Evolutionary conservation across 2,329 filamentous ascomycete genomes (phyloP).

Genomic region (Sclerotinia borealis): DNA sequence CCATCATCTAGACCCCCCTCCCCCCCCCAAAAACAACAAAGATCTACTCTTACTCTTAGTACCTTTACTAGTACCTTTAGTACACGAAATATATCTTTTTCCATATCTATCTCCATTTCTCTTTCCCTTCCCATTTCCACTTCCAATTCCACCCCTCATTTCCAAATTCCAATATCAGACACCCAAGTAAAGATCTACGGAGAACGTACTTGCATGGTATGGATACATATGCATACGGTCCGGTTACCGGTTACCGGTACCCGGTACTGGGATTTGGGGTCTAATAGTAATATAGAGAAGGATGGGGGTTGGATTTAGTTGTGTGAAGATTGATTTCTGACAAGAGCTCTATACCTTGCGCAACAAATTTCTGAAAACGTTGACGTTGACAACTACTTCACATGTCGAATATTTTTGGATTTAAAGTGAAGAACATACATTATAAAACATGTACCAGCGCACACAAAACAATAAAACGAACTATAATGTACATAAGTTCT

Average conservation of each 20-base stretch:
- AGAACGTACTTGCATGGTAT: no score
- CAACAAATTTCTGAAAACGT: background rate
- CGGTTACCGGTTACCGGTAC: no score
- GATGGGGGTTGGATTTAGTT: background rate
- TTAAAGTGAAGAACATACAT: background rate
- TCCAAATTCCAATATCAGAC: no score
- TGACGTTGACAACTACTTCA: background rate
- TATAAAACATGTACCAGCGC: background rate
- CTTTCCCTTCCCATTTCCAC: no score
- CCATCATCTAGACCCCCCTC: no score
- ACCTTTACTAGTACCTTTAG: no score
- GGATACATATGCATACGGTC: background rate
- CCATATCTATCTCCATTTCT: no score
- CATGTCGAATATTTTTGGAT: background rate
- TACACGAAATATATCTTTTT: no score
- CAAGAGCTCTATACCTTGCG: background rate
- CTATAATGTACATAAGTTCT: conserved; percentile 5
- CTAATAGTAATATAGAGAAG: background rate
- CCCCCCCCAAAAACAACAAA: no score
- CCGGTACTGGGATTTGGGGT: background rate
- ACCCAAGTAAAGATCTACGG: no score
- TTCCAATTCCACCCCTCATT: no score
- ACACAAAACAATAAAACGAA: background rate
- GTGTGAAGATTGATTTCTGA: background rate
- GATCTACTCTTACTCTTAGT: no score